Conservation (phyloP, 2,329 filamentous ascomycete genomes). For the Tolypocladium tropicale region DNA sequence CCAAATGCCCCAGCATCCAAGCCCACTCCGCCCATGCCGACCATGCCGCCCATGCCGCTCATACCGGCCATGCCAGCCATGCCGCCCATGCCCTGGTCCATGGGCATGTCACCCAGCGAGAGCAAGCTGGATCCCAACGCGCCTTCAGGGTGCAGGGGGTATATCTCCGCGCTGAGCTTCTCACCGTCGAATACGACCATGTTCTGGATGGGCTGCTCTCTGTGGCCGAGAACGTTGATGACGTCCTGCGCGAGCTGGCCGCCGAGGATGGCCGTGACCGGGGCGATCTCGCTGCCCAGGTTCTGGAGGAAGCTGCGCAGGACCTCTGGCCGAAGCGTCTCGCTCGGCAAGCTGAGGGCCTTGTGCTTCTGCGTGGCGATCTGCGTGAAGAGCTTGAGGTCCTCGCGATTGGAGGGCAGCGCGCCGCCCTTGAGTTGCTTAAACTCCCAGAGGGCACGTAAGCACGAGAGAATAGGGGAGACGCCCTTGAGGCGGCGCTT, state of each 20-base stretch:
- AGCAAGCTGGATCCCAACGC: constrained; percentile 40
- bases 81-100: constrained; percentile 11
- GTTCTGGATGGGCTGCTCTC: constrained; percentile 94
- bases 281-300: constrained; percentile 71
- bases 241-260: constrained; percentile 91
- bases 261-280: constrained; percentile 80
- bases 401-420: constrained; percentile 47
- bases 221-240: constrained; percentile 86
- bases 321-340: constrained; percentile 60
- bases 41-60: too few relatives aligned
- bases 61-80: constrained; percentile 13
- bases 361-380: constrained; percentile 71
- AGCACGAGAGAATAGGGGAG: constrained; percentile 73
- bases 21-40: constrained; percentile 3
- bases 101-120: constrained; percentile 17
- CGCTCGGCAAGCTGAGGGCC: constrained; percentile 57
- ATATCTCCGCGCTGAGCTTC: constrained; percentile 66
- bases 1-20: constrained; percentile 6
- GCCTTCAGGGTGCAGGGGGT: constrained; percentile 66
- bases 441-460: constrained; percentile 87
- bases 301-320: constrained; percentile 81
- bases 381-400: constrained; percentile 67
- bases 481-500: constrained; percentile 63
- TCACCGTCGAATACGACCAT: constrained; percentile 86
- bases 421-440: constrained; percentile 39